These are phyloP conservation scores for Hymenoscyphus fraxineus DNA, from an alignment of 2,329 filamentous ascomycete species.

Conservation along the genomic window DNA sequence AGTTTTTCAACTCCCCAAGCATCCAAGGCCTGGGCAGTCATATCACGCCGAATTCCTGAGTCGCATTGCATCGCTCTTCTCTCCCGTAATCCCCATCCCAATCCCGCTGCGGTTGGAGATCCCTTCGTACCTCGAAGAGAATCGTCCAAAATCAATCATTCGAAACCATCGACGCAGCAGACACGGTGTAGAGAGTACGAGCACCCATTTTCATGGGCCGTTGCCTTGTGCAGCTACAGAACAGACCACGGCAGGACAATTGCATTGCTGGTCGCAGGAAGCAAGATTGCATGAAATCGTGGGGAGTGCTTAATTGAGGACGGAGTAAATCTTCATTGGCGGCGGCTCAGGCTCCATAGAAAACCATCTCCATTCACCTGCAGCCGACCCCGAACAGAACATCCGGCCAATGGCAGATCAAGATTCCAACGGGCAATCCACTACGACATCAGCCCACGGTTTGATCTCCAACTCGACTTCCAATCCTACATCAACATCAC, in stretches of 20 bases:
- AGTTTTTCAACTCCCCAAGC: background rate
- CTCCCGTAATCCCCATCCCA: background rate
- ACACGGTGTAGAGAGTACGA: background rate
- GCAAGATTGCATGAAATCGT: conserved; percentile 1
- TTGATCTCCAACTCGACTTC: conserved; percentile 9
- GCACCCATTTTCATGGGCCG: background rate
- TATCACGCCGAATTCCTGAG: background rate
- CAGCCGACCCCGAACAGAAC: background rate
- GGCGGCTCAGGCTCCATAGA: background rate
- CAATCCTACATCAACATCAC: conserved; percentile 16
- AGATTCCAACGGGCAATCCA: conserved; percentile 9
- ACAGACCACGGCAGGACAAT: no score
- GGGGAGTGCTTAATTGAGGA: background rate
- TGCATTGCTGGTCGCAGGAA: background rate
- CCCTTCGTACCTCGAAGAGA: background rate
- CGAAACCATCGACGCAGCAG: background rate
- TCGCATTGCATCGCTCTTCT: background rate
- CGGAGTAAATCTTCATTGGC: background rate
- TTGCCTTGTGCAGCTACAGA: no score
- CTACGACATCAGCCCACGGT: conserved; percentile 16
- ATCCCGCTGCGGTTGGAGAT: background rate
- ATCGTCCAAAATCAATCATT: background rate
- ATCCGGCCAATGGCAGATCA: conserved; percentile 23
- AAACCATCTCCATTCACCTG: conserved; percentile 5
- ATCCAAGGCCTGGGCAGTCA: background rate